Percentiles rank a stretch among this genome's conserved stretches.
Evolutionary conservation across 2,329 filamentous ascomycete species (phyloP).

Genomic region (Talaromyces sp.): DNA sequence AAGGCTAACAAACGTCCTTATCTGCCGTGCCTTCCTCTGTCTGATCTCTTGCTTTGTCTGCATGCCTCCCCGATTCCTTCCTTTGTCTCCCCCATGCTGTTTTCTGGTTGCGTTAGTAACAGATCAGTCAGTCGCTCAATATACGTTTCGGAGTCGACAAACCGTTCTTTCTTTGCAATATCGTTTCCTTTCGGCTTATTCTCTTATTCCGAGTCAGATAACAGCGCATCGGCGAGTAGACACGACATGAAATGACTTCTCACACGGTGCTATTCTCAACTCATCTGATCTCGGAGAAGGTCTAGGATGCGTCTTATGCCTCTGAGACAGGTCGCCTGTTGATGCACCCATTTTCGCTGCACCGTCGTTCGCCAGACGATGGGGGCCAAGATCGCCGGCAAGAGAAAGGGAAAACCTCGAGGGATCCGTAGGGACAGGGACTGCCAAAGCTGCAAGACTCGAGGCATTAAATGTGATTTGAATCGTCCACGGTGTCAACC

Average conservation of each 20-base stretch:
- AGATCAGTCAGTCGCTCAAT: background rate
- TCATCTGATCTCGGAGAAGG: background rate
- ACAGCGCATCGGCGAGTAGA: background rate
- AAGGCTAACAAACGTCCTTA: background rate
- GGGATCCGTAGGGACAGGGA: slow-evolving; percentile 32
- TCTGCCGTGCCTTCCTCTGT: background rate
- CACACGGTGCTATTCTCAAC: background rate
- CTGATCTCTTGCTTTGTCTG: slow-evolving; percentile 3
- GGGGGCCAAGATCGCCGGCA: slow-evolving; percentile 11
- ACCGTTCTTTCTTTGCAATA: background rate
- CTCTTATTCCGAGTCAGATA: background rate
- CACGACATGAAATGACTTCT: slow-evolving; percentile 1
- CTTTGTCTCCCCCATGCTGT: slow-evolving; percentile 1
- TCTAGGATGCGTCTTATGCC: background rate
- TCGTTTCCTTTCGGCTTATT: background rate
- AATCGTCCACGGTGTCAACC: slow-evolving; percentile 29
- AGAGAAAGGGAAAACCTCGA: slow-evolving; percentile 25
- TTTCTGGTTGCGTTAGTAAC: background rate
- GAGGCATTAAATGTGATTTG: slow-evolving; percentile 30
- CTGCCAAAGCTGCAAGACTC: slow-evolving; percentile 26
- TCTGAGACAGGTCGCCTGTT: background rate
- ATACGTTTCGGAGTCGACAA: background rate
- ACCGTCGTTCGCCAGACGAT: slow-evolving; percentile 17
- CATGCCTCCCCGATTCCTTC: background rate
- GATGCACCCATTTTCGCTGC: slow-evolving; percentile 4